A percentile compares a stretch with the other conserved stretches of the same genome.
These are phyloP conservation scores for Lyophyllum semitale DNA, from an alignment of 768 basidiomycete genomes.

Conservation along the genomic window DNA sequence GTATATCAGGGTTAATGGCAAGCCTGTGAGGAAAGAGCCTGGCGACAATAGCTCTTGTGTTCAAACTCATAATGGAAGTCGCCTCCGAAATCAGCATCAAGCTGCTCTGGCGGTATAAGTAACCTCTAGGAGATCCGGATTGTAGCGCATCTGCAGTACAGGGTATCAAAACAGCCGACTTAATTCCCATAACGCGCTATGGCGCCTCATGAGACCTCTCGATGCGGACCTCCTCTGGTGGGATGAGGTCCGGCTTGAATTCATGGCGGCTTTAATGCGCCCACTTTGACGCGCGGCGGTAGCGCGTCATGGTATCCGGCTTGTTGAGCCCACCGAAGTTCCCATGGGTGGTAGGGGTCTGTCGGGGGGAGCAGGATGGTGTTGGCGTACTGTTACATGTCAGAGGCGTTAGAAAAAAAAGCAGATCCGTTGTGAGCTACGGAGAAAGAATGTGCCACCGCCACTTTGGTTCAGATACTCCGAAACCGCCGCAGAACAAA, in stretches of 20 bases:
- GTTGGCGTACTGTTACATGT: slow-evolving; percentile 60
- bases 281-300: slow-evolving; percentile 89
- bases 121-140: slow-evolving; percentile 77
- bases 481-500: too few relatives aligned
- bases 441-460: too few relatives aligned
- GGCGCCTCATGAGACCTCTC: slow-evolving; percentile 46
- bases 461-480: too few relatives aligned
- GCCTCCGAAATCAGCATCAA: slow-evolving; percentile 85
- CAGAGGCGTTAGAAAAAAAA: too few relatives aligned
- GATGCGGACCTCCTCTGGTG: slow-evolving; percentile 76
- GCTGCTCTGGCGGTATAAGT: slow-evolving; percentile 73
- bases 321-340: slow-evolving; percentile 72
- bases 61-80: slow-evolving; percentile 75
- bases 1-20: too few relatives aligned
- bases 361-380: slow-evolving; percentile 62
- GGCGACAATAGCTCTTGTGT: slow-evolving; percentile 72
- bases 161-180: background rate
- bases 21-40: too few relatives aligned
- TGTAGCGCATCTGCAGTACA: slow-evolving; percentile 77
- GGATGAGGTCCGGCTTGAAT: slow-evolving; percentile 82
- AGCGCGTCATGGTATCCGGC: slow-evolving; percentile 70
- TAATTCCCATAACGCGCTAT: too few relatives aligned
- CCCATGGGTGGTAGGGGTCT: slow-evolving; percentile 79
- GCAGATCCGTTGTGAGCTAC: too few relatives aligned
- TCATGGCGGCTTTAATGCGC: slow-evolving; percentile 79